Conservation (phyloP, 768 basidiomycete genomes). For the Filobasidium wieringae region DNA sequence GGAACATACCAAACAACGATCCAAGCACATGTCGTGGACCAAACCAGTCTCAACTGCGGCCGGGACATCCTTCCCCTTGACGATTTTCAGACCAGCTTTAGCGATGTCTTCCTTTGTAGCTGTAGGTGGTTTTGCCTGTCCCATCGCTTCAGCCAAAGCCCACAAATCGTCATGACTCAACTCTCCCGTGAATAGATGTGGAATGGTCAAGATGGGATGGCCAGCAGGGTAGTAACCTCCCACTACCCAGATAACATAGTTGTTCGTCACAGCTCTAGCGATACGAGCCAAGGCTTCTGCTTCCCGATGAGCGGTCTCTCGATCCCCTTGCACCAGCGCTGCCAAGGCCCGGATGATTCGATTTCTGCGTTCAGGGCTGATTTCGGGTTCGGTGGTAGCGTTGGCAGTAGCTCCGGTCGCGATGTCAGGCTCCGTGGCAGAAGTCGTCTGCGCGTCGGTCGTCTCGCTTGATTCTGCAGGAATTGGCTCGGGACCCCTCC, state of each 20-base stretch:
- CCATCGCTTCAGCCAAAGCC: slow-evolving; percentile 28
- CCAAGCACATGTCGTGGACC: slow-evolving; percentile 64
- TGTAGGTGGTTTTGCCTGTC: slow-evolving; percentile 41
- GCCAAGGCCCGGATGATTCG: neutral
- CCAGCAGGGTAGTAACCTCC: slow-evolving; percentile 81
- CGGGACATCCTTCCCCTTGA: slow-evolving; percentile 49
- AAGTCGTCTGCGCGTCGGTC: neutral
- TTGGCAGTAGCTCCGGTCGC: neutral
- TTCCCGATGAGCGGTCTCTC: neutral
- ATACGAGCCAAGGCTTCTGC: neutral
- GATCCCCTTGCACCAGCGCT: neutral
- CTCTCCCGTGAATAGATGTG: slow-evolving; percentile 38
- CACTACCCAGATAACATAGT: slow-evolving; percentile 74
- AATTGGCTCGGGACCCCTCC: neutral
- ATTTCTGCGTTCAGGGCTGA: neutral
- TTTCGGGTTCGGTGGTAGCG: neutral
- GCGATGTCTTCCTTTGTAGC: slow-evolving; percentile 74
- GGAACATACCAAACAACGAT: slow-evolving; percentile 50
- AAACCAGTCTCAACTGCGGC: slow-evolving; percentile 53
- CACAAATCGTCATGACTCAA: slow-evolving; percentile 45
- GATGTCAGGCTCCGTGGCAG: neutral
- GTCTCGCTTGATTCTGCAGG: neutral
- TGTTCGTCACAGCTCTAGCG: neutral
- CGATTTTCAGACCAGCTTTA: slow-evolving; percentile 64
- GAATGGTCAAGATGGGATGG: slow-evolving; percentile 64